These are phyloP conservation scores for Verticillium alfalfae DNA, from an alignment of 2,329 filamentous ascomycete species.

Conservation along the genomic window DNA sequence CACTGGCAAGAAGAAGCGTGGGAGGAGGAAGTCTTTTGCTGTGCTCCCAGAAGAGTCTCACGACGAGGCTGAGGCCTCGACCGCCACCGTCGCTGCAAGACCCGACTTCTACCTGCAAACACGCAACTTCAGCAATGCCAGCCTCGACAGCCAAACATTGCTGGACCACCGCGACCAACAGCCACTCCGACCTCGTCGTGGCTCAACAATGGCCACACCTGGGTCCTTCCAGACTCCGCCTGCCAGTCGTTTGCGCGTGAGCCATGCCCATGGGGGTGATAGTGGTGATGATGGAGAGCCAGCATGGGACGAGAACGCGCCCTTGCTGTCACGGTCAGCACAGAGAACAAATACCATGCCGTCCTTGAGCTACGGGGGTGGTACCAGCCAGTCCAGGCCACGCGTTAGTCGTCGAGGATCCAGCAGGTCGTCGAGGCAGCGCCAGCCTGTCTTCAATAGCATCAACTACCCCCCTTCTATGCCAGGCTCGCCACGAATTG, in stretches of 20 bases:
- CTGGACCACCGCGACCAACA: slow-evolving; percentile 73
- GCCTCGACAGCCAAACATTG: slow-evolving; percentile 81
- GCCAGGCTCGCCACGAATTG: slow-evolving; percentile 54
- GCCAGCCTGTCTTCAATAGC: slow-evolving; percentile 38
- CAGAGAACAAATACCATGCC: slow-evolving; percentile 21
- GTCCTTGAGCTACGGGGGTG: slow-evolving; percentile 7
- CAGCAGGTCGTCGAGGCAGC: slow-evolving; percentile 44
- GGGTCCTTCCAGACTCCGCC: slow-evolving; percentile 28
- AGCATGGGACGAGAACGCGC: slow-evolving; percentile 43
- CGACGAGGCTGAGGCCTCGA: slow-evolving; percentile 25
- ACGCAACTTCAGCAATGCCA: slow-evolving; percentile 70
- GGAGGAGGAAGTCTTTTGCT: slow-evolving; percentile 77
- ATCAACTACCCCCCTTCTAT: slow-evolving; percentile 66
- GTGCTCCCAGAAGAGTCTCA: slow-evolving; percentile 51
- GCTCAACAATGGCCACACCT: slow-evolving; percentile 38
- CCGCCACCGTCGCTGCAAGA: slow-evolving; percentile 15
- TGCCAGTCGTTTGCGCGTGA: slow-evolving; percentile 10
- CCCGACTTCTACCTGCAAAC: slow-evolving; percentile 45
- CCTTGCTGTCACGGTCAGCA: slow-evolving; percentile 42
- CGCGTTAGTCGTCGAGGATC: slow-evolving; percentile 38
- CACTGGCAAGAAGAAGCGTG: slow-evolving; percentile 70
- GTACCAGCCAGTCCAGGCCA: slow-evolving; percentile 10
- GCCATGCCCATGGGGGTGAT: slow-evolving; percentile 23
- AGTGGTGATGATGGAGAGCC: slow-evolving; percentile 41
- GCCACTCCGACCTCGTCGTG: slow-evolving; percentile 57